Evolutionary conservation across 139 green algal genomes (phyloP), one percentile per base, ranked within the genome.

Genomic region (Chlamydomonas sphaeroides): DNA sequence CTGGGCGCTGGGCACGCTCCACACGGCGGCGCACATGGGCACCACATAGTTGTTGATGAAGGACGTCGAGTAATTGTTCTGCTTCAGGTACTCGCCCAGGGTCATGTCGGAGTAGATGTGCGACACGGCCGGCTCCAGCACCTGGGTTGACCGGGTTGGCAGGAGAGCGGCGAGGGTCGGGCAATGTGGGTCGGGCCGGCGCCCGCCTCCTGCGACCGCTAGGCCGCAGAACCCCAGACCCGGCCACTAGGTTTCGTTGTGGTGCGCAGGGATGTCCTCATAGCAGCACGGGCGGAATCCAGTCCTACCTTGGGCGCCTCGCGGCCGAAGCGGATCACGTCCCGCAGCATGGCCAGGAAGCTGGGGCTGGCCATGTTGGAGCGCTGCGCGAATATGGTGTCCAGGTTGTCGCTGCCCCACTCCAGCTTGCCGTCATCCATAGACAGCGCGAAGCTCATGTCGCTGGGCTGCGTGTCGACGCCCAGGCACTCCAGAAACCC

Each of bases 1-100:
- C 86, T 93, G 88, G 1, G 85, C 75, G 14, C 94, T 93, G 23
- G 94, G 92, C 39, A 97, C 94, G 77, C 92, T 98, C 97, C 97
- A 99, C 11, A 99, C 96, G 23, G 96, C 95, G 0, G 96, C 97
- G 68, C 97, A 99, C 96, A 99, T 99, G 57, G 97, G 97, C 68
- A 97, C 77, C 49, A 98, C 81, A 73, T 98, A 98, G 88, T 95
- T 88, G 53, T 93, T 66, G 0, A 66, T 85, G 88, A 99, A 98
- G 36, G 63, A 66, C 0, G 90, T 17, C 78, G 84, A 91, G 88
- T 98, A 98, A 5, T 87, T 38, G 39, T 94, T 57, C 33, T 76
- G 28, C 3, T 65, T 15, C 21, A 99, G 88, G 89, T 98, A 99
- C 28, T 93, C 45, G 1, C 93, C 94, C 45, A 98, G 85, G 0